These are phyloP conservation scores for Magnusiomyces suaveolens DNA, from an alignment of 1,139 yeast species.

Conservation along the genomic window DNA sequence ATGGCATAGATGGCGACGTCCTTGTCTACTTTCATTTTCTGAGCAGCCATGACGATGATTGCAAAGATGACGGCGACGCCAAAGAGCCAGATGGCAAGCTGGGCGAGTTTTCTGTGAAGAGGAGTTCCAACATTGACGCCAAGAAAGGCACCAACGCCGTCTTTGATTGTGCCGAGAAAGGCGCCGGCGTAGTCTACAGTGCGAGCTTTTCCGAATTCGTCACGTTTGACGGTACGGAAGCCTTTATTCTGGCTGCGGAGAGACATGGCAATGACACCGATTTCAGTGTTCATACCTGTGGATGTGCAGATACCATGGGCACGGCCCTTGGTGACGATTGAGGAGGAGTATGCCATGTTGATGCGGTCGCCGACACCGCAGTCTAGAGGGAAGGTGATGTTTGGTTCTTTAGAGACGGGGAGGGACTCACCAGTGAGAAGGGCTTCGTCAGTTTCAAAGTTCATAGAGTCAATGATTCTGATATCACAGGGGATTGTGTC, in stretches of 20 bases:
- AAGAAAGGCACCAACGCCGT: constrained; percentile 54
- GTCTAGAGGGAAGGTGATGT: constrained; percentile 37
- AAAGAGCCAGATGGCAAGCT: constrained; percentile 60
- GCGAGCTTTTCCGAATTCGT: constrained; percentile 32
- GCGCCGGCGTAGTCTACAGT: constrained; percentile 45
- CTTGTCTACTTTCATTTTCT: constrained; percentile 51
- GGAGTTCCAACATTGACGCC: constrained; percentile 77
- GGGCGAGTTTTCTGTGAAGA: constrained; percentile 54
- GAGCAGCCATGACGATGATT: constrained; percentile 71
- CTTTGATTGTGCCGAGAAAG: constrained; percentile 38
- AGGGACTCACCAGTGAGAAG: constrained; percentile 72
- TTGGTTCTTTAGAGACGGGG: constrained; percentile 54
- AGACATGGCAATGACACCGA: constrained; percentile 67
- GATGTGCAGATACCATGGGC: constrained; percentile 58
- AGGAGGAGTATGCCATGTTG: constrained; percentile 64
- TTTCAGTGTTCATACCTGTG: constrained; percentile 65
- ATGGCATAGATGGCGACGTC: constrained; percentile 78
- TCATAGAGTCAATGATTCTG: constrained; percentile 50
- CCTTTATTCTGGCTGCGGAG: constrained; percentile 37
- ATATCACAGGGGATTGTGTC: constrained; percentile 76
- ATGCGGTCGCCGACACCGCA: constrained; percentile 68
- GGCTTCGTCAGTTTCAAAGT: constrained; percentile 76
- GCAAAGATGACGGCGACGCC: constrained; percentile 68
- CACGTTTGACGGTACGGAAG: constrained; percentile 31
- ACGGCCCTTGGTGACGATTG: constrained; percentile 67